A percentile compares a stretch with the other conserved stretches of the same genome.
phyloP scores from a whole-genome alignment of 192 early-diverging fungal species.

The Entomortierella lignicola region DNA sequence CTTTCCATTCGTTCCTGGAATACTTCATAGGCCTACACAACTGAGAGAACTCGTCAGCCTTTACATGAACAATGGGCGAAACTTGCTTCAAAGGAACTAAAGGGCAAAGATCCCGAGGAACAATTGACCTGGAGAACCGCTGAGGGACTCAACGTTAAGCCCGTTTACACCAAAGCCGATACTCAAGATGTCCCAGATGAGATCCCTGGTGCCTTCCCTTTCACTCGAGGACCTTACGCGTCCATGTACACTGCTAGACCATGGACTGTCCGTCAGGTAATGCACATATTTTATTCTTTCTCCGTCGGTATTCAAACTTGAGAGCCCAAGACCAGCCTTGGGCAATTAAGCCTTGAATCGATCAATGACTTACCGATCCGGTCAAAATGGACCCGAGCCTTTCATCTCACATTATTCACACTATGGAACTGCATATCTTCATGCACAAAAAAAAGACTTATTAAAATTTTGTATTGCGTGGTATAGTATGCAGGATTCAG shows the following conservation, averaged over 20 bases:
- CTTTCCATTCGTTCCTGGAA: no score
- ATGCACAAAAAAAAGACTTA: no score
- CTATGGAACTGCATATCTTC: no score
- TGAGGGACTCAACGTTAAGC: constrained; percentile 88
- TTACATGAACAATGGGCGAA: constrained; percentile 80
- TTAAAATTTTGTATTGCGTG: no score
- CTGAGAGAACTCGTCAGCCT: constrained; percentile 55
- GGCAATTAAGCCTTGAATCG: no score
- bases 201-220: constrained; percentile 87
- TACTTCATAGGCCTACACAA: constrained; percentile 51
- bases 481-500: constrained; percentile 89
- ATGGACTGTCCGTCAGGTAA: constrained; percentile 90
- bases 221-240: constrained; percentile 85
- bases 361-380: no score
- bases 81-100: constrained; percentile 85
- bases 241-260: constrained; percentile 88
- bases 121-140: constrained; percentile 83
- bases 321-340: no score
- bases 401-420: no score
- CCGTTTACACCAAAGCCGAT: constrained; percentile 85
- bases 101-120: constrained; percentile 83
- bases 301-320: no score
- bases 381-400: no score
- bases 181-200: constrained; percentile 69
- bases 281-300: no score